Evolutionary conservation across 2,329 filamentous ascomycete species (phyloP), one percentile per base, ranked within the genome.

Genomic region (Colletotrichum liaoningense): DNA sequence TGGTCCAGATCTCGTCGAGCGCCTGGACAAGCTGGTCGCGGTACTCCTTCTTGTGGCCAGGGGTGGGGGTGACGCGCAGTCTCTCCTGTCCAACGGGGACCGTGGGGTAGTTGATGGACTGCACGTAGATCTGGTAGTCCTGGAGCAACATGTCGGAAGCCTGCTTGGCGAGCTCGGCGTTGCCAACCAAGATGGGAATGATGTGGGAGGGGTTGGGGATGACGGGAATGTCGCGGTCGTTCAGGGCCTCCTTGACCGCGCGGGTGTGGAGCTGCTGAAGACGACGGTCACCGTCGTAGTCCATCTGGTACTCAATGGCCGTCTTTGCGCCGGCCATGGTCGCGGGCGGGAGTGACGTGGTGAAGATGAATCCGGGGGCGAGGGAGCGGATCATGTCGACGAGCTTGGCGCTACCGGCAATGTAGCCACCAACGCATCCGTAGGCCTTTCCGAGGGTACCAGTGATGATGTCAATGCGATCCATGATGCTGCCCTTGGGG

Each of bases 181-280:
- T 97, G 72, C 97, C 97, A 63, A 99, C 96, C 14, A 99, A 89
- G 67, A 98, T 90, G 4, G 97, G 97, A 65, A 99, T 89, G 80
- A 99, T 99, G 86, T 99, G 97, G 63, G 94, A 97, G 0, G 97
- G 97, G 85, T 99, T 99, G 2, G 96, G 96, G 69, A 99, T 98
- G 66, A 99, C 97, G 7, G 97, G 97, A 75, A 99, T 98, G 80
- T 97, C 93, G 75, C 91, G 90, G 1, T 89, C 91, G 75, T 89
- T 89, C 74, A 99, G 87, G 7, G 93, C 91, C 75, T 95, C 92
- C 87, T 98, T 99, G 74, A 98, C 95, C 16, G 95, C 95, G 62
- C 95, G 94, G 14, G 97, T 98, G 86, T 99, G 97, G 74, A 98
- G 89, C 84, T 99, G 97, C 85, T 99, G 97, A 62, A 98, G 91